These are phyloP conservation scores for Berkeleyomyces rouxiae DNA, from an alignment of 2,329 filamentous ascomycete species.

Conservation along the genomic window DNA sequence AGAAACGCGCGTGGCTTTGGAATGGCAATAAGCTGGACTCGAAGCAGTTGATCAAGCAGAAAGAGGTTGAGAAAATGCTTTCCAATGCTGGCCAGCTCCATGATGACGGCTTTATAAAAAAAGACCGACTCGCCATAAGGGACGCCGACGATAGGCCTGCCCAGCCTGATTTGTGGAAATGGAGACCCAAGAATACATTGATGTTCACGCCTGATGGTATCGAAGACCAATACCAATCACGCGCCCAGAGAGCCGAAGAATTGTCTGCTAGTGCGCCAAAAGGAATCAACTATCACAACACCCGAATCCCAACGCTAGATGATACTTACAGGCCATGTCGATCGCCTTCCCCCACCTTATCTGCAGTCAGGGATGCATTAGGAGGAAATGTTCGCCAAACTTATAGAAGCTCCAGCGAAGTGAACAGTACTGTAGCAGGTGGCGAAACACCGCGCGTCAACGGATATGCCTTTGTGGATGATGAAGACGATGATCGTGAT, in stretches of 20 bases:
- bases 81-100: conserved; percentile 28
- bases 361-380: conserved; percentile 70
- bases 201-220: conserved; percentile 68
- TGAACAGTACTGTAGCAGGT: conserved; percentile 23
- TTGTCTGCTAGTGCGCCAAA: conserved; percentile 61
- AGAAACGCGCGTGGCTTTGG: conserved; percentile 84
- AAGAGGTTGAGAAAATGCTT: conserved; percentile 40
- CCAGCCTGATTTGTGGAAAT: conserved; percentile 59
- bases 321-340: conserved; percentile 25
- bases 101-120: conserved; percentile 39
- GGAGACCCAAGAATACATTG: conserved; percentile 58
- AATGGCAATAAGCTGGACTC: conserved; percentile 69
- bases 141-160: conserved; percentile 58
- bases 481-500: conserved; percentile 38
- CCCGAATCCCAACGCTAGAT: conserved; percentile 31
- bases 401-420: conserved; percentile 41
- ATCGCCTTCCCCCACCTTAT: conserved; percentile 67
- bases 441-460: conserved; percentile 74
- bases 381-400: conserved; percentile 49
- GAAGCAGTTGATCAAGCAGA: conserved; percentile 59
- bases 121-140: conserved; percentile 44
- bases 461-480: conserved; percentile 87
- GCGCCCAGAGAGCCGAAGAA: conserved; percentile 50
- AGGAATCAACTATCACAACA: conserved; percentile 67
- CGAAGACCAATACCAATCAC: conserved; percentile 42